Conservation (phyloP, 2,329 filamentous ascomycete genomes). For the Hypoxylon sp. region DNA sequence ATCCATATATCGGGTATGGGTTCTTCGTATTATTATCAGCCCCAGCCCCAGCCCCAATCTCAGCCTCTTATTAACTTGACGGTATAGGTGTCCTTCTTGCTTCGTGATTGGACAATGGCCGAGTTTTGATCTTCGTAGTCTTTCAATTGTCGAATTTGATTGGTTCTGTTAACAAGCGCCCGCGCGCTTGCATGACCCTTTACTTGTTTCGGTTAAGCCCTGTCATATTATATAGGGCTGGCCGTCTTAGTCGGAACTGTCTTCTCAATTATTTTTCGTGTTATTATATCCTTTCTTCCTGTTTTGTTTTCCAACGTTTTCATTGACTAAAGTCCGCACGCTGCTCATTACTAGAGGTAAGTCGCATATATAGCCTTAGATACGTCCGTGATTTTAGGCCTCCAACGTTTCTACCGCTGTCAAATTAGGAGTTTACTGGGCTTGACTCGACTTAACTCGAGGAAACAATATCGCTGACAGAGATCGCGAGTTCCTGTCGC, state of each 20-base stretch:
- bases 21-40: slow-evolving; percentile 43
- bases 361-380: neutral
- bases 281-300: slow-evolving; percentile 1
- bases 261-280: slow-evolving; percentile 8
- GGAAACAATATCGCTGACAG: slow-evolving; percentile 10
- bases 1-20: slow-evolving; percentile 17
- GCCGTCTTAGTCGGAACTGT: slow-evolving; percentile 21
- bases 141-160: slow-evolving; percentile 20
- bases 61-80: slow-evolving; percentile 39
- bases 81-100: slow-evolving; percentile 6
- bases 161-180: slow-evolving; percentile 21
- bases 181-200: slow-evolving; percentile 20
- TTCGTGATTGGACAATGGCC: slow-evolving; percentile 29
- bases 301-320: neutral
- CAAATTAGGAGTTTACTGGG: neutral
- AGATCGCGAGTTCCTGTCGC: neutral
- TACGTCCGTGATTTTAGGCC: slow-evolving; percentile 15
- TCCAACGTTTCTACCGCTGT: slow-evolving; percentile 9
- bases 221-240: slow-evolving; percentile 9
- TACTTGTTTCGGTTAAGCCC: slow-evolving; percentile 18
- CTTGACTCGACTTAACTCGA: slow-evolving; percentile 6
- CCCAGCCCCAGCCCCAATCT: slow-evolving; percentile 33
- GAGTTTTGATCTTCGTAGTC: slow-evolving; percentile 9
- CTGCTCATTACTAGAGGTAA: slow-evolving; percentile 6
- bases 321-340: neutral